Percentiles rank a stretch among this genome's conserved stretches.
phyloP scores from a whole-genome alignment of 176 grass and related monocot genomes.

The Panicum miliaceum region DNA sequence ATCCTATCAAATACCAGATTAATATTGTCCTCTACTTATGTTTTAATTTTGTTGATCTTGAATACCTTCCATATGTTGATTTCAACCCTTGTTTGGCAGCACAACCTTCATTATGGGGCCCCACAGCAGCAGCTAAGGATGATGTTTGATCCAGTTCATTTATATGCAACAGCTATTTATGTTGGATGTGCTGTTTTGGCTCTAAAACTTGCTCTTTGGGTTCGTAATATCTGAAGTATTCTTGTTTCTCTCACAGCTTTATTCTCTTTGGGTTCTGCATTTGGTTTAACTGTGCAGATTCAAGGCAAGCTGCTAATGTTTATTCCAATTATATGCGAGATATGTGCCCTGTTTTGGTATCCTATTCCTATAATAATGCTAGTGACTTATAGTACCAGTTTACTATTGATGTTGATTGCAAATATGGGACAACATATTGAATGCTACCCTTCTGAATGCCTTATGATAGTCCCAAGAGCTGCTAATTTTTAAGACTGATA shows the following conservation, averaged over 20 bases:
- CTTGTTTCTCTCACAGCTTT: not conserved
- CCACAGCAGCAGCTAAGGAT: constrained; percentile 64
- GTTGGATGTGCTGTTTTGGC: constrained; percentile 75
- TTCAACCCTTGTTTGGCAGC: constrained; percentile 66
- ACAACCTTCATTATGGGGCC: constrained; percentile 84
- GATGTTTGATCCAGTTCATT: constrained; percentile 86
- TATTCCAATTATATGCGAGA: constrained; percentile 77
- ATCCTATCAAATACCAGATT: not conserved
- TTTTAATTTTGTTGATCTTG: not conserved
- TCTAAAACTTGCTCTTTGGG: constrained; percentile 78
- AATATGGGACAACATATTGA: not conserved
- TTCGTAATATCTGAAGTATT: constrained; percentile 53
- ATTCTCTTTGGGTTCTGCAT: constrained; percentile 9
- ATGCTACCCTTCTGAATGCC: not conserved
- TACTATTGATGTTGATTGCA: not conserved
- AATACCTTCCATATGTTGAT: constrained; percentile 40
- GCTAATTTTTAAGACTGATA: not conserved
- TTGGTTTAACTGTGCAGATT: constrained; percentile 58
- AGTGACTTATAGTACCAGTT: not conserved
- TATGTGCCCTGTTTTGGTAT: constrained; percentile 81
- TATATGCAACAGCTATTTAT: constrained; percentile 75
- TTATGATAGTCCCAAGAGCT: not conserved
- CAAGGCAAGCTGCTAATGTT: constrained; percentile 83
- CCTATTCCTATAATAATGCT: constrained; percentile 16
- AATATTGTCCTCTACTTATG: not conserved